Percentiles rank a stretch among this genome's conserved stretches.
phyloP scores from a whole-genome alignment of 306 rosid species.

The Corylus avellana region DNA sequence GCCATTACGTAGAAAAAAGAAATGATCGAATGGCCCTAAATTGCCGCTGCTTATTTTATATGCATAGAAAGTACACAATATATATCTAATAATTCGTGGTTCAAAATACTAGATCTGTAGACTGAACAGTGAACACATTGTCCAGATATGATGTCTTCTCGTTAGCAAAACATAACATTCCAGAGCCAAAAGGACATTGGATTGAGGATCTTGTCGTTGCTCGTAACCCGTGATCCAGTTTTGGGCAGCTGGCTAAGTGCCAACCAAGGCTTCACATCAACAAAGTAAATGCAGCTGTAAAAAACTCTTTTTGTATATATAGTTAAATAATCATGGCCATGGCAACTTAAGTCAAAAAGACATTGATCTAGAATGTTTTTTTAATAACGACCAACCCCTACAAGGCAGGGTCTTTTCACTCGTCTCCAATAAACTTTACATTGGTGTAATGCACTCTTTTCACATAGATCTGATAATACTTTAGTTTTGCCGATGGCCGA shows the following conservation, averaged over 20 bases:
- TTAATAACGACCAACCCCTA: too few species aligned
- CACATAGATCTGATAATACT: too few species aligned
- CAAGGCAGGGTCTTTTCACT: too few species aligned
- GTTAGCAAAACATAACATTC: constrained; percentile 20
- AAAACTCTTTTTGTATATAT: constrained; percentile 28
- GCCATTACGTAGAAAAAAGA: too few species aligned
- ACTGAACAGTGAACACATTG: neutral
- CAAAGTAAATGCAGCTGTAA: constrained; percentile 18
- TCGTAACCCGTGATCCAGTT: constrained; percentile 43
- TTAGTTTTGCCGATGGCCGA: too few species aligned
- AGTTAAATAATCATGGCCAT: constrained; percentile 7
- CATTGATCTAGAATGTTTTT: neutral
- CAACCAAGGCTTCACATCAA: constrained; percentile 34
- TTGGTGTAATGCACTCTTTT: too few species aligned
- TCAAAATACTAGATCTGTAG: neutral
- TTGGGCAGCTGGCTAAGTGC: constrained; percentile 29
- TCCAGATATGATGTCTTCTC: constrained; percentile 17
- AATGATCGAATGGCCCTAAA: neutral
- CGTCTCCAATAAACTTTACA: too few species aligned
- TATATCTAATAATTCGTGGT: constrained; percentile 28
- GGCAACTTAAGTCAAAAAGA: constrained; percentile 18
- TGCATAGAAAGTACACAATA: neutral
- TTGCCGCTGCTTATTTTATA: neutral
- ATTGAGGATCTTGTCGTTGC: constrained; percentile 28
- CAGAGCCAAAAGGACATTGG: constrained; percentile 19